These are phyloP conservation scores for Pisolithus sp. DNA, from an alignment of 768 basidiomycete species.

Conservation along the genomic window DNA sequence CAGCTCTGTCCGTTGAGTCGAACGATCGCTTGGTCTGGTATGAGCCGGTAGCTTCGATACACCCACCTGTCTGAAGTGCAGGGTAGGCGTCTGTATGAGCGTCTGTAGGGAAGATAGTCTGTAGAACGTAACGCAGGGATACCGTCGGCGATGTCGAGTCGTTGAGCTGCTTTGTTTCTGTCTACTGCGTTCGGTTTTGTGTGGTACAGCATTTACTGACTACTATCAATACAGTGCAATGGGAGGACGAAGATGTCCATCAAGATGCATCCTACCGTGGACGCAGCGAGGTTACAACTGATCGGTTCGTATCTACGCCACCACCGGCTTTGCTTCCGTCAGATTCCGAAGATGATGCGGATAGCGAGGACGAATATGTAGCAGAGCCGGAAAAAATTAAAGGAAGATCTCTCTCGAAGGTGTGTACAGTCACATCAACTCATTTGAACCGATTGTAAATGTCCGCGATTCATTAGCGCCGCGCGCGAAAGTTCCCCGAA, in stretches of 20 bases:
- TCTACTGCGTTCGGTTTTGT: constrained; percentile 11
- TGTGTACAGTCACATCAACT: constrained; percentile 25
- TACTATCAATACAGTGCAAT: constrained; percentile 47
- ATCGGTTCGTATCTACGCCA: constrained; percentile 17
- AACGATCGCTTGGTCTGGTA: constrained; percentile 27
- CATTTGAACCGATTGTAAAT: constrained; percentile 9
- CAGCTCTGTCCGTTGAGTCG: constrained; percentile 31
- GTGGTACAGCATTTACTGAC: constrained; percentile 21
- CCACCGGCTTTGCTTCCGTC: constrained; percentile 31
- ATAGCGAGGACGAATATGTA: constrained; percentile 71
- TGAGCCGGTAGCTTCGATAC: constrained; percentile 26
- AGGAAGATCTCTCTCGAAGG: constrained; percentile 34
- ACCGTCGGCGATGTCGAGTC: neutral
- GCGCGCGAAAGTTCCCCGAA: constrained; percentile 33
- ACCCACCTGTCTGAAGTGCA: constrained; percentile 15
- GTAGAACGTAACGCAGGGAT: neutral
- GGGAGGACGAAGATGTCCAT: constrained; percentile 61
- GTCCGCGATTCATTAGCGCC: constrained; percentile 32
- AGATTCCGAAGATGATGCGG: constrained; percentile 43
- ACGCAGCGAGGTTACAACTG: constrained; percentile 17
- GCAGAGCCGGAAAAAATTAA: constrained; percentile 34
- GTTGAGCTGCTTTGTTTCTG: constrained; percentile 7
- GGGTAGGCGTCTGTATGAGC: constrained; percentile 6
- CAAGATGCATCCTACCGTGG: constrained; percentile 34
- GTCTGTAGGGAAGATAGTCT: constrained; percentile 1